Conservation (phyloP, 306 rosid species). For the Trichosanthes cucumerina region DNA sequence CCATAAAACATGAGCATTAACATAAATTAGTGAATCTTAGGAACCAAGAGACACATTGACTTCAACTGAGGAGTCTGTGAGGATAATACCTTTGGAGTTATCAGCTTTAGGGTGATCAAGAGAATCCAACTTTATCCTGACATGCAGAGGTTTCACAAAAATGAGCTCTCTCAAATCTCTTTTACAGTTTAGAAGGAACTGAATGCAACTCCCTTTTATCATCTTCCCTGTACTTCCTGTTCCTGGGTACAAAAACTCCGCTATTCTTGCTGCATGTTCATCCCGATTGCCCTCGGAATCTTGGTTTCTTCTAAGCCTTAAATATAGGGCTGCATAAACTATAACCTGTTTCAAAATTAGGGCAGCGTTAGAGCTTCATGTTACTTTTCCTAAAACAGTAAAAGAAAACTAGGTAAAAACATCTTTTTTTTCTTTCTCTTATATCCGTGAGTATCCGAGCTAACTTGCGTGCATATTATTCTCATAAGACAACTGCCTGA, state of each 20-base stretch:
- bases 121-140: conserved; percentile 50
- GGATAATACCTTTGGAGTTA: conserved; percentile 44
- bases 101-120: conserved; percentile 65
- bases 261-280: conserved; percentile 46
- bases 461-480: no score
- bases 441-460: no score
- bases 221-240: conserved; percentile 32
- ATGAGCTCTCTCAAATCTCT: conserved; percentile 60
- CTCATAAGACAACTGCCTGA: neutral
- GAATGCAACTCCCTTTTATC: conserved; percentile 41
- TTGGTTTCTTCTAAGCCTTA: conserved; percentile 34
- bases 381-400: neutral
- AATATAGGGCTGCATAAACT: conserved; percentile 43
- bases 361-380: neutral
- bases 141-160: conserved; percentile 57
- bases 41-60: conserved; percentile 37
- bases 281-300: conserved; percentile 29
- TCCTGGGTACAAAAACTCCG: conserved; percentile 39
- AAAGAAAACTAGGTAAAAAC: neutral
- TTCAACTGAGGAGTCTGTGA: conserved; percentile 50
- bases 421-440: neutral
- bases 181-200: conserved; percentile 36
- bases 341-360: conserved; percentile 42
- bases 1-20: neutral
- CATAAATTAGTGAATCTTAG: neutral